Evolutionary conservation across 169 alveolate genomes (phyloP).

Genomic region (Cryptosporidium meleagridis): DNA sequence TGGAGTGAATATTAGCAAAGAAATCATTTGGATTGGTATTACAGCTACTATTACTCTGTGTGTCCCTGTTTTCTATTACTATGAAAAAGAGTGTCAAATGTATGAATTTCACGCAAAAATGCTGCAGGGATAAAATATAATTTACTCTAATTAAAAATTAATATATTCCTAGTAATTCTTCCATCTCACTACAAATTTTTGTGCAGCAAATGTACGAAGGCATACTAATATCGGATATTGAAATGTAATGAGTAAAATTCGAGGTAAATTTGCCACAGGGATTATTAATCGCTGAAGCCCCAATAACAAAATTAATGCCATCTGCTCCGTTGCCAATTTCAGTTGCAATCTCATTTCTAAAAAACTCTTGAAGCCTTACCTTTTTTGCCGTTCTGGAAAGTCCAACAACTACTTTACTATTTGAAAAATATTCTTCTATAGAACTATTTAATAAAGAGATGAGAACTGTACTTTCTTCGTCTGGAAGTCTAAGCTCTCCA

Average conservation of each 20-base stretch:
- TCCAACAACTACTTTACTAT: constrained; percentile 17
- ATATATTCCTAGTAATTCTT: constrained; percentile 43
- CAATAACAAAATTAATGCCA: constrained; percentile 25
- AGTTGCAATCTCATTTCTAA: constrained; percentile 1
- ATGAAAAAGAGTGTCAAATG: constrained; percentile 82
- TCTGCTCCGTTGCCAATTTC: neutral
- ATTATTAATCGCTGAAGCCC: constrained; percentile 1
- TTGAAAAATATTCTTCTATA: constrained; percentile 1
- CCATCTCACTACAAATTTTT: constrained; percentile 60
- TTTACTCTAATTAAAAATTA: neutral
- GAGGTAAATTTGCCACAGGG: constrained; percentile 1
- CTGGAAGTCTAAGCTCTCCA: constrained; percentile 62
- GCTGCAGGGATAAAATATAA: constrained; percentile 64
- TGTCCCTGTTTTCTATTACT: constrained; percentile 80
- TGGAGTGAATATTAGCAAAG: constrained; percentile 10
- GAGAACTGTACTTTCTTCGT: neutral
- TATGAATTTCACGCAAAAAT: constrained; percentile 80
- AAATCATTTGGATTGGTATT: constrained; percentile 74
- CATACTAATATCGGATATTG: constrained; percentile 34
- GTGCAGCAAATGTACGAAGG: constrained; percentile 66
- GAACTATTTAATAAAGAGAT: neutral
- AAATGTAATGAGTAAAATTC: constrained; percentile 26
- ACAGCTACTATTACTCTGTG: constrained; percentile 76
- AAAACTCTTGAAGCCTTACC: constrained; percentile 11
- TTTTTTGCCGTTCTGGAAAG: constrained; percentile 48